phyloP scores from a whole-genome alignment of 75 land plant species.

The Cryptomeria japonica region DNA sequence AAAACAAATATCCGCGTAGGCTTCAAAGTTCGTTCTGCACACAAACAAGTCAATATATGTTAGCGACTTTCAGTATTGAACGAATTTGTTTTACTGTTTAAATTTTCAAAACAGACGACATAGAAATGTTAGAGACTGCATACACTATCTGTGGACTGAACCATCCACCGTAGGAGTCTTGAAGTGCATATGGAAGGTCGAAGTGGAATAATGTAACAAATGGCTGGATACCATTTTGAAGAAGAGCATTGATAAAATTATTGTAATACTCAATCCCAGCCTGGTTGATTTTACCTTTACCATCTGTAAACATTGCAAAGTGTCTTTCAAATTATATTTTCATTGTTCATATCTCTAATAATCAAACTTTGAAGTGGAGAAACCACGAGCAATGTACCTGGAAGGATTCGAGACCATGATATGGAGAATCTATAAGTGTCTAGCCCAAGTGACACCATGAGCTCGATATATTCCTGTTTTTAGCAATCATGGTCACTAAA shows the following conservation, averaged over 20 bases:
- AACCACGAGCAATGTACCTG: conserved; percentile 34
- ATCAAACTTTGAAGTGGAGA: neutral
- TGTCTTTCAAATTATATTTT: too few species aligned
- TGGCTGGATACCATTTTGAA: too few species aligned
- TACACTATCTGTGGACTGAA: conserved; percentile 57
- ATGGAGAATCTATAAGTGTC: conserved; percentile 40
- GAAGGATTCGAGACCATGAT: conserved; percentile 61
- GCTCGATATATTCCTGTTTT: conserved; percentile 50
- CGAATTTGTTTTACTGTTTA: too few species aligned
- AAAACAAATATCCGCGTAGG: conserved; percentile 31
- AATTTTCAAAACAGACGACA: too few species aligned
- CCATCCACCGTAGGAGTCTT: conserved; percentile 47
- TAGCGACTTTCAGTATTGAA: neutral
- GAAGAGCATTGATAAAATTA: too few species aligned
- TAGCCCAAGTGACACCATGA: too few species aligned
- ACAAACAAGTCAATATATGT: neutral
- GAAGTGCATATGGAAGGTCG: too few species aligned
- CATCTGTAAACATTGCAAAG: conserved; percentile 16
- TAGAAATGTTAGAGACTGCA: neutral
- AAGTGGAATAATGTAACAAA: too few species aligned
- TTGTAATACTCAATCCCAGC: too few species aligned
- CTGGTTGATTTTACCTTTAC: too few species aligned
- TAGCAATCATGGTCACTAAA: neutral
- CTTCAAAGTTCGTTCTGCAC: conserved; percentile 20
- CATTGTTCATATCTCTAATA: neutral